A percentile compares a stretch with the other conserved stretches of the same genome.
Conservation (phyloP, 768 basidiomycete species). For the Dentipellis fragilis region DNA sequence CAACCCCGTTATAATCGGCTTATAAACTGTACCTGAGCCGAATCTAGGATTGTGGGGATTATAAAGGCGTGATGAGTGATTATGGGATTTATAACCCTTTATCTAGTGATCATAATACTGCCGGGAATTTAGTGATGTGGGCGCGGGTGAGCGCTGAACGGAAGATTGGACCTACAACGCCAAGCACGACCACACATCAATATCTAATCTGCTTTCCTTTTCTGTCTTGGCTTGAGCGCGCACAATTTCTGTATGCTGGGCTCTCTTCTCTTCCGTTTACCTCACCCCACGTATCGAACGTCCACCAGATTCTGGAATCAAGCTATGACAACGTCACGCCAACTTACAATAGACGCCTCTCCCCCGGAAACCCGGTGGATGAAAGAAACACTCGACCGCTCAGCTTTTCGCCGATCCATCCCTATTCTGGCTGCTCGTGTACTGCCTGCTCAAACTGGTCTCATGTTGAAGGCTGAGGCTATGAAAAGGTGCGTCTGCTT, state of each 20-base stretch:
- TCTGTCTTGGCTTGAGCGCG: not conserved
- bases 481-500: slow-evolving; percentile 43
- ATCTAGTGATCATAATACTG: no score
- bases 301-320: not conserved
- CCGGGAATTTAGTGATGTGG: no score
- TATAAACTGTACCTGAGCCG: no score
- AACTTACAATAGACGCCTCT: slow-evolving; percentile 18
- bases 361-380: slow-evolving; percentile 44
- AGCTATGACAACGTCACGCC: not conserved
- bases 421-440: slow-evolving; percentile 62
- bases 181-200: not conserved
- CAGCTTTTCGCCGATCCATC: slow-evolving; percentile 54
- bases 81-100: no score
- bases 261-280: not conserved
- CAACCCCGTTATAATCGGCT: no score
- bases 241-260: not conserved
- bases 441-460: slow-evolving; percentile 42
- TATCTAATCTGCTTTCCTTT: not conserved
- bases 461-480: slow-evolving; percentile 44
- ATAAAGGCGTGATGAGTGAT: no score
- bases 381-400: slow-evolving; percentile 44
- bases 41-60: no score
- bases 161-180: not conserved
- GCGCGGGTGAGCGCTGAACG: no score
- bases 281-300: not conserved